Percentiles rank a stretch among this genome's conserved stretches.
Conservation (phyloP, 2,329 filamentous ascomycete species). For the Phaeosphaeria sp. region DNA sequence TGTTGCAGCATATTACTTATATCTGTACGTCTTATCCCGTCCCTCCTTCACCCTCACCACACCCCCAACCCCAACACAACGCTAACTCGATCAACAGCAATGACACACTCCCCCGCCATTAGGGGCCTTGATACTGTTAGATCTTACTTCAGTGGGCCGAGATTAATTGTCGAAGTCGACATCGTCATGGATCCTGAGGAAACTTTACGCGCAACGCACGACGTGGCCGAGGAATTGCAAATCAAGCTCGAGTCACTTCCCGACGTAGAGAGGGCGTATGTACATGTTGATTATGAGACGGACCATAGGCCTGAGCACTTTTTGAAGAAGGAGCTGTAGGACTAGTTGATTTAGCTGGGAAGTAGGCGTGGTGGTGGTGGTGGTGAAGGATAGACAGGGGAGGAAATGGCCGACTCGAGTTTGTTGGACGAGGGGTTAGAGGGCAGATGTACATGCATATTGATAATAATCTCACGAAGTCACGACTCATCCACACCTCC, state of each 20-base stretch:
- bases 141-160: slow-evolving; percentile 87
- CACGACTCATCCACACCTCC: too few relatives aligned
- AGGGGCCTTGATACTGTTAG: slow-evolving; percentile 92
- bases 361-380: too few relatives aligned
- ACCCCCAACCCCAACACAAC: not conserved
- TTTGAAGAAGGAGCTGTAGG: slow-evolving; percentile 68
- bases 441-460: too few relatives aligned
- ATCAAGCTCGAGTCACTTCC: slow-evolving; percentile 92
- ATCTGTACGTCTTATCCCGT: slow-evolving; percentile 64
- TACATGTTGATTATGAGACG: slow-evolving; percentile 97
- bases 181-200: slow-evolving; percentile 86
- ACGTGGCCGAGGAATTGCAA: slow-evolving; percentile 92
- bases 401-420: too few relatives aligned
- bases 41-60: not conserved
- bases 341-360: too few relatives aligned
- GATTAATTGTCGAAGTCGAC: slow-evolving; percentile 94
- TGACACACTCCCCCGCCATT: slow-evolving; percentile 85
- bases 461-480: too few relatives aligned
- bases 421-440: too few relatives aligned
- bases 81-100: slow-evolving; percentile 51
- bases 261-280: slow-evolving; percentile 91
- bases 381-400: too few relatives aligned
- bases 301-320: slow-evolving; percentile 89
- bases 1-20: slow-evolving; percentile 94
- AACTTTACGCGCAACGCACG: slow-evolving; percentile 80